Percentiles rank a stretch among this genome's conserved stretches.
These are phyloP conservation scores for Tuber microsphaerosporum DNA, from an alignment of 495 filamentous ascomycete species.

Conservation along the genomic window DNA sequence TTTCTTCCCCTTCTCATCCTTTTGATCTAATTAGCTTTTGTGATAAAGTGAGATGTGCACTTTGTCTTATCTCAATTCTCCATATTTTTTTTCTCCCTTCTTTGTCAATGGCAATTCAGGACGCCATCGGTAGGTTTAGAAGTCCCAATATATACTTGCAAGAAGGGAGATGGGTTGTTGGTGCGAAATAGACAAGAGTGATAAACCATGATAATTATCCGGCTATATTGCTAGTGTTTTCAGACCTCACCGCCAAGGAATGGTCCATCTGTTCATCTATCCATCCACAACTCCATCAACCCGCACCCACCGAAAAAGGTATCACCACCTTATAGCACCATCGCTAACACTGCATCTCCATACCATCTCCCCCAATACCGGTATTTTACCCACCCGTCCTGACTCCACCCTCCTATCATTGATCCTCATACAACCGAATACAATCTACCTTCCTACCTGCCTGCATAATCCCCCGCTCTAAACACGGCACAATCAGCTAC, in stretches of 20 bases:
- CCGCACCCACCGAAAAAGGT: background rate
- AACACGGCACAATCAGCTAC: too few species aligned
- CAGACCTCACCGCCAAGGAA: too few species aligned
- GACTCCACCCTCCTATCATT: too few species aligned
- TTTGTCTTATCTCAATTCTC: background rate
- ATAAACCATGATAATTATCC: background rate
- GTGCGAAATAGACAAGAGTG: background rate
- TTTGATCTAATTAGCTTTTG: background rate
- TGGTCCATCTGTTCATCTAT: background rate
- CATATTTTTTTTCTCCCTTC: background rate
- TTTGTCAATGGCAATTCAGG: background rate
- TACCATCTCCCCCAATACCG: too few species aligned
- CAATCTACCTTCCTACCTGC: too few species aligned
- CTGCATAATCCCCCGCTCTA: too few species aligned
- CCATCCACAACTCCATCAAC: background rate
- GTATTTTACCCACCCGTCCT: too few species aligned
- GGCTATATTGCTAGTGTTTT: background rate
- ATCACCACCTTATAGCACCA: background rate
- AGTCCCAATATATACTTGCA: background rate
- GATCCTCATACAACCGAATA: too few species aligned
- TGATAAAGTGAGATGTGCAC: background rate
- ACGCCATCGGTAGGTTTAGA: background rate
- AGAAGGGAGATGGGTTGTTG: background rate
- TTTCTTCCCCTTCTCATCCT: background rate
- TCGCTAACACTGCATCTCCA: background rate